Percentiles rank a stretch among this genome's conserved stretches.
phyloP scores from a whole-genome alignment of 345 rosid genomes.

The Zanthoxylum bungeanum region DNA sequence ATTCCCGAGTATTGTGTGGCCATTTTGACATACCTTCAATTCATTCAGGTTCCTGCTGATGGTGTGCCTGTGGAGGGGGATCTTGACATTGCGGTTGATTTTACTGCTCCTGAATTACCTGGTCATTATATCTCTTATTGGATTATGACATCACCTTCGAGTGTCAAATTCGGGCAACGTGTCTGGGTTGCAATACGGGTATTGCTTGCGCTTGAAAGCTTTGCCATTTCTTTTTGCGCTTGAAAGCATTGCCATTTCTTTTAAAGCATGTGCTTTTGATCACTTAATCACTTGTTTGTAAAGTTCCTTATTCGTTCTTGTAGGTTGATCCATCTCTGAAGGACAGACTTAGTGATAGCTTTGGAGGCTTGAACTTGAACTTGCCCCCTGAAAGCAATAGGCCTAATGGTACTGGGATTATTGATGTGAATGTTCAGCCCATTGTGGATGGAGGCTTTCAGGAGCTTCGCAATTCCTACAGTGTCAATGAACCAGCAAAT shows the following conservation, averaged over 20 bases:
- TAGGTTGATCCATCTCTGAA: conserved; percentile 66
- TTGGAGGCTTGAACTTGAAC: conserved; percentile 63
- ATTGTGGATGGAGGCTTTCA: conserved; percentile 23
- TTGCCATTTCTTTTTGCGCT: neutral
- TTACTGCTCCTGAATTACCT: conserved; percentile 65
- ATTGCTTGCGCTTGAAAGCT: neutral
- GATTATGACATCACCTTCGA: conserved; percentile 75
- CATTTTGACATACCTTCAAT: neutral
- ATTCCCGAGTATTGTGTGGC: neutral
- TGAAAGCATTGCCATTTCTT: neutral
- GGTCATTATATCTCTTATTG: conserved; percentile 87
- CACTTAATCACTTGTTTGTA: neutral
- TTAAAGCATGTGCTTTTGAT: neutral
- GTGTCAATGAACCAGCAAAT: conserved; percentile 12
- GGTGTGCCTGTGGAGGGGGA: conserved; percentile 69
- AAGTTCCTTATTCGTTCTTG: neutral
- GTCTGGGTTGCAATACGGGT: conserved; percentile 94
- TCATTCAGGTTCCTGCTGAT: conserved; percentile 53
- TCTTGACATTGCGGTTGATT: conserved; percentile 72
- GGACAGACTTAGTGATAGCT: conserved; percentile 22
- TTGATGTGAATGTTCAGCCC: conserved; percentile 38
- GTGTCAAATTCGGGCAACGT: conserved; percentile 83
- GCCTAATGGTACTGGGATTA: conserved; percentile 21
- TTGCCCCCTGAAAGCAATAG: conserved; percentile 40
- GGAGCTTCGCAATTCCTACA: conserved; percentile 15